Conservation (phyloP, 129 eudicot species). For the Deinandra increscens region DNA sequence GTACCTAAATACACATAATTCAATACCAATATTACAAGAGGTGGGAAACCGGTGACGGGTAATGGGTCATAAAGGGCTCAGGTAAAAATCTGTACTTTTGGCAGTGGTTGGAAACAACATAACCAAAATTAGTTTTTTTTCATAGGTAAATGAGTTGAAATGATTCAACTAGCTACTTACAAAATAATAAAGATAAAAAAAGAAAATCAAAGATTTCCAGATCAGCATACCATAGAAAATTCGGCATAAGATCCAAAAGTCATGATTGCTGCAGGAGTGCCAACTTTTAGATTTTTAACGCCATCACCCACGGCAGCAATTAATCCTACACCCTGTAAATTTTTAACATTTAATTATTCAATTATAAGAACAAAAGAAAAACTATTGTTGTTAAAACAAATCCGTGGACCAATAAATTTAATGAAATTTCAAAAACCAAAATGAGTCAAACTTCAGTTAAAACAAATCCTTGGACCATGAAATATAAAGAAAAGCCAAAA, state of each 20-base stretch:
- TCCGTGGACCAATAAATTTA: background rate
- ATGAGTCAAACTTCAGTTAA: too few species aligned
- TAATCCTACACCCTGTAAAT: slow-evolving; percentile 84
- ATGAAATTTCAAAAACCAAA: too few species aligned
- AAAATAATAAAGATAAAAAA: background rate
- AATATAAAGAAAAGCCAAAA: background rate
- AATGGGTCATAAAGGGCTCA: background rate
- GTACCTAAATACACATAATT: slow-evolving; percentile 53
- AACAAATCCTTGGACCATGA: background rate
- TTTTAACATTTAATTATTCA: slow-evolving; percentile 6
- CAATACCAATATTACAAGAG: background rate
- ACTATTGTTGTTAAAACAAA: background rate
- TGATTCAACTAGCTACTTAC: background rate
- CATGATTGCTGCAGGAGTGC: slow-evolving; percentile 91
- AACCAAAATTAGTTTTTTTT: background rate
- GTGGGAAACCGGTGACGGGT: background rate
- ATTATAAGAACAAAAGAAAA: background rate
- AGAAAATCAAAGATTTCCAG: background rate
- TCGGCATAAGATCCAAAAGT: slow-evolving; percentile 92
- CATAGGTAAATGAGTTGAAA: background rate
- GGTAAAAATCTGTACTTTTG: background rate
- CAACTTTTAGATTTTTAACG: slow-evolving; percentile 63
- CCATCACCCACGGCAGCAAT: slow-evolving; percentile 88
- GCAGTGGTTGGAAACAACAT: background rate
- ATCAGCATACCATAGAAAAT: slow-evolving; percentile 56